Evolutionary conservation across 1,284 basidiomycete genomes (phyloP).

Genomic region (Apiotrichum gamsii): DNA sequence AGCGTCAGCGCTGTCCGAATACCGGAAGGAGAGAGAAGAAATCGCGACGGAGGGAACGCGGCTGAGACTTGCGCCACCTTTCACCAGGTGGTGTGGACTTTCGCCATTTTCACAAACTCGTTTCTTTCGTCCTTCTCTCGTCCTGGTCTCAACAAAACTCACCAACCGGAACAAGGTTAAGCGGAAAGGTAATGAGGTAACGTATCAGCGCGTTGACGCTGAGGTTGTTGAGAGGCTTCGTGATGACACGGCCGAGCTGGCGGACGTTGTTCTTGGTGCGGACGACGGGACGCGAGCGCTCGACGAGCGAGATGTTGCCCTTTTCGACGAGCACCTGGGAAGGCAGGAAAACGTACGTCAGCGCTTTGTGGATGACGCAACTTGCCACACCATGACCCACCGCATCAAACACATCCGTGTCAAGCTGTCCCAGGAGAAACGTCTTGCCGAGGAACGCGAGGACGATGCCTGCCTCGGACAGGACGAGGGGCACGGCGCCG

Average conservation of each 20-base stretch:
- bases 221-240: constrained; percentile 41
- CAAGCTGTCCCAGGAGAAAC: constrained; percentile 52
- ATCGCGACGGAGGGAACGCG: too few relatives aligned
- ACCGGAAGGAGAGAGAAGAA: too few relatives aligned
- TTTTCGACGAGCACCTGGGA: constrained; percentile 45
- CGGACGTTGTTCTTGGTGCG: constrained; percentile 22
- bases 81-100: too few relatives aligned
- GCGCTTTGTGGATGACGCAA: not conserved
- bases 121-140: too few relatives aligned
- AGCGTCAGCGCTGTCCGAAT: too few relatives aligned
- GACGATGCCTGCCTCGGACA: constrained; percentile 49
- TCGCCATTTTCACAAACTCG: too few relatives aligned
- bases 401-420: constrained; percentile 50
- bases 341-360: too few relatives aligned
- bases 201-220: constrained; percentile 43
- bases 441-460: constrained; percentile 51
- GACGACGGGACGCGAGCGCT: constrained; percentile 42
- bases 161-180: constrained; percentile 61
- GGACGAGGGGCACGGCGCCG: constrained; percentile 48
- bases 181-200: constrained; percentile 47
- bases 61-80: too few relatives aligned
- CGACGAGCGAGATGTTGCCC: constrained; percentile 45
- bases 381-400: constrained; percentile 20
- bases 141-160: too few relatives aligned
- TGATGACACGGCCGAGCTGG: constrained; percentile 43